Evolutionary conservation across 352 stramenopile genomes (phyloP).

Genomic region (Albugo candida): DNA sequence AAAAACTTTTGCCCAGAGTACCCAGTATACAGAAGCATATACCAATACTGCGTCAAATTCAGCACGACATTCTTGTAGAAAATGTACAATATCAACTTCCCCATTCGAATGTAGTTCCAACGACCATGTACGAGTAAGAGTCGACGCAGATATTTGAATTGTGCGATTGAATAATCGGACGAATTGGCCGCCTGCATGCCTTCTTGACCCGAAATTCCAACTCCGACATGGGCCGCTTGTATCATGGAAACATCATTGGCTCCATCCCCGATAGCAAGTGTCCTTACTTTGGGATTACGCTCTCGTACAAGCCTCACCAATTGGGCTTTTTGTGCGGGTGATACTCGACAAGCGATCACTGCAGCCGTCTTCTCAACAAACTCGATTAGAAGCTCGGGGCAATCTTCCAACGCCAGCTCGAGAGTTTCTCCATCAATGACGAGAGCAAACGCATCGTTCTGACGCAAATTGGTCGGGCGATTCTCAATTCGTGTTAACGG

Average conservation of each 20-base stretch:
- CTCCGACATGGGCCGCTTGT: conserved; percentile 80
- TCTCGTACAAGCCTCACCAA: conserved; percentile 84
- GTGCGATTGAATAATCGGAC: conserved; percentile 87
- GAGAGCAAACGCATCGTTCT: conserved; percentile 49
- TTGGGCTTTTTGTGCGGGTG: conserved; percentile 84
- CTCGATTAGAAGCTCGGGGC: conserved; percentile 39
- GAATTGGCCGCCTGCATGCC: conserved; percentile 89
- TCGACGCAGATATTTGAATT: conserved; percentile 85
- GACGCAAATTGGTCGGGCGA: conserved; percentile 24
- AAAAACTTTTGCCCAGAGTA: conserved; percentile 80
- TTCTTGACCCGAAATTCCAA: conserved; percentile 86
- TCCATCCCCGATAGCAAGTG: conserved; percentile 85
- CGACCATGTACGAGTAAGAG: conserved; percentile 86
- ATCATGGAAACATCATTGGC: conserved; percentile 96
- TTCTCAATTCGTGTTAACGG: conserved; percentile 5
- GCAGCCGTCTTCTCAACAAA: conserved; percentile 71
- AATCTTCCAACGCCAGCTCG: conserved; percentile 53
- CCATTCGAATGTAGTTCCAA: conserved; percentile 88
- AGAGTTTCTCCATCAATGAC: conserved; percentile 72
- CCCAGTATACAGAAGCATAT: conserved; percentile 74
- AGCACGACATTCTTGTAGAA: conserved; percentile 95
- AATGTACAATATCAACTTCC: conserved; percentile 84
- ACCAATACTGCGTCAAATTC: conserved; percentile 89
- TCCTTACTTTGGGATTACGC: conserved; percentile 65
- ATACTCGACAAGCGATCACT: conserved; percentile 88